Evolutionary conservation across 139 green algal species (phyloP), one percentile per base, ranked within the genome.

Genomic region (Ettlia oleoabundans): DNA sequence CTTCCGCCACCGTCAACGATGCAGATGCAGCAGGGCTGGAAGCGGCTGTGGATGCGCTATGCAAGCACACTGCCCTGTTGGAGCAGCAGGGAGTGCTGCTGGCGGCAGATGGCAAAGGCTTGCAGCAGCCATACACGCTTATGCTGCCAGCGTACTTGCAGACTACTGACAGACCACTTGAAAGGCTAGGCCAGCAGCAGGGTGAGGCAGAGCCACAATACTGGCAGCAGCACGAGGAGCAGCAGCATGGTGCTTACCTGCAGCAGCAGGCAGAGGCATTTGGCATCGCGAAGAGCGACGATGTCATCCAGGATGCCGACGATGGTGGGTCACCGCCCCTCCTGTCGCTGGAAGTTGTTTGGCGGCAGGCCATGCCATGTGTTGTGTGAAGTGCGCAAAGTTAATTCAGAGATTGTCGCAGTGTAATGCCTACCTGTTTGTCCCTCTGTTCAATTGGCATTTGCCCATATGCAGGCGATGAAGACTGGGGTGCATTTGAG

Each of bases 231-330:
- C 47, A 10, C 47, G 47, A 58, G 13, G 13, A 61, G n/a, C 30
- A 78, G n/a, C 68, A 41, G 19, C 24, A 37, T 40, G 18, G 66
- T 2, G 26, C 68, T n/a, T n/a, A n/a, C n/a, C 47, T 24, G 47
- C 47, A 65, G 43, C 43, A 13, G 1, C 26, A 65, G 41, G 40
- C 68, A 28, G 68, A 63, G 42, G 26, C 7, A 32, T 18, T 30
- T 3, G 65, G 10, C 26, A 22, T 22, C 10, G 42, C 42, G n/a
- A 19, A 41, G 7, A 67, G 72, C 63, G 28, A 69, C 33, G 72
- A 67, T 51, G 51, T 47, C 33, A 78, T 66, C 22, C 51, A 78
- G 22, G 72, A 78, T 4, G 51, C 52, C 5, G 72, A 78, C 33
- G 33, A 78, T 6, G 72, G 72, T 78, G 52, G n/a, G 72, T n/a